Evolutionary conservation across 257 asterid genomes (phyloP), one percentile per base, ranked within the genome.

Genomic region (Parsonsia alboflavescens): DNA sequence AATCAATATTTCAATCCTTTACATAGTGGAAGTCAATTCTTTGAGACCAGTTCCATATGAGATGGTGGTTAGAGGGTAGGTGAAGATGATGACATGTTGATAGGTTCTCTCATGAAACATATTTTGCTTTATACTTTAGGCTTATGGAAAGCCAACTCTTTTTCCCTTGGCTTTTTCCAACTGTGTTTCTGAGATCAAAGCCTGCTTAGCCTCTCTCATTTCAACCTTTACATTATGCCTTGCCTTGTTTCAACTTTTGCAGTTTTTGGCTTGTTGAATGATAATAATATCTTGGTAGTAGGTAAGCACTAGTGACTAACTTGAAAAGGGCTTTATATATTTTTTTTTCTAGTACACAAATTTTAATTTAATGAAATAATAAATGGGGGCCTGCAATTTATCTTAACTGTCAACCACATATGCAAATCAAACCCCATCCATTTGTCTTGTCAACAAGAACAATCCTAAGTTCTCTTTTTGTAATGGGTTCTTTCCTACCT

Each of bases 1-100:
- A 1, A 33, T 33, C 1, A 33, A 33, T 33, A 3, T 33, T 33
- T 33, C 39, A 33, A 1, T 42, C 46, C 7, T 7, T 42, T 42
- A 5, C 0, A 5, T 52, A n/a, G 58, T 52, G 58, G 58, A 52
- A 17, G 58, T 17, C 58, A 52, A 52, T 52, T 52, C 8, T 52
- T 52, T 52, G 22, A 52, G 9, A 52, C 39, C 4, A 10, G 1
- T 22, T 4, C 17, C 19, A 24, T 49, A 45, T 24, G 39, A 22
- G 73, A 46, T 86, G 85, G 93, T 90, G 95, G 89, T 85, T 86
- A 74, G 80, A 84, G 85, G 87, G 87, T 89, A 78, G 96, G 95
- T 90, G 77, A 73, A 78, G 93, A 90, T 45, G 80, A 70, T 79
- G 95, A 88, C 96, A 80, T 57, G 83, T 59, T 85, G 83, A 82